A percentile compares a stretch with the other conserved stretches of the same genome.
phyloP scores from a whole-genome alignment of 495 filamentous ascomycete genomes.

The Penicillium simplicissimum region DNA sequence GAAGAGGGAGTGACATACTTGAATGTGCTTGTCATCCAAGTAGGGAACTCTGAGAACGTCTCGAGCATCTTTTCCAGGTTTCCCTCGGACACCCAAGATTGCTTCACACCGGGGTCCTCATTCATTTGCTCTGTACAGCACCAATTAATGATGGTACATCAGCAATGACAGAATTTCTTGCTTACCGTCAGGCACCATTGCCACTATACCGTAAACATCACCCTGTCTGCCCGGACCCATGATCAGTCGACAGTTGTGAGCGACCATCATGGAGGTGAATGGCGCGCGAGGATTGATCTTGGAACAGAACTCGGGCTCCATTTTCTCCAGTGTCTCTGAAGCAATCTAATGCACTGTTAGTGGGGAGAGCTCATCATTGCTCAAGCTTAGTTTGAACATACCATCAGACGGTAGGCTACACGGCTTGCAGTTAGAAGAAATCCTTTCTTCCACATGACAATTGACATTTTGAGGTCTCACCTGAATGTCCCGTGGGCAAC shows the following conservation, averaged over 20 bases:
- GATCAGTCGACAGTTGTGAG: constrained; percentile 25
- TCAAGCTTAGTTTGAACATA: neutral
- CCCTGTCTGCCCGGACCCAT: constrained; percentile 29
- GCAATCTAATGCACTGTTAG: constrained; percentile 16
- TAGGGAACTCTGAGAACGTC: constrained; percentile 39
- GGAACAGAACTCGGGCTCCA: constrained; percentile 25
- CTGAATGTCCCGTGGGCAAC: constrained; percentile 26
- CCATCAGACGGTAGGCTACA: constrained; percentile 30
- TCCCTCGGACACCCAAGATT: constrained; percentile 28
- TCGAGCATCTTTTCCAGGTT: constrained; percentile 36
- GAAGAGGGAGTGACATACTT: constrained; percentile 9
- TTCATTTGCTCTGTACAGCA: constrained; percentile 23
- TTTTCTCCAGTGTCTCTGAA: constrained; percentile 16
- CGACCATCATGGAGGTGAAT: constrained; percentile 26
- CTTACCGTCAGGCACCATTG: constrained; percentile 25
- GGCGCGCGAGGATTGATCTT: constrained; percentile 29
- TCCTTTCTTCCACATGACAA: neutral
- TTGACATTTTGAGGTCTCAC: constrained; percentile 11
- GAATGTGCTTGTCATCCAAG: constrained; percentile 31
- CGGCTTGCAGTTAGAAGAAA: neutral
- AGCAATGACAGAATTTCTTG: neutral
- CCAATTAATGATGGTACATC: neutral
- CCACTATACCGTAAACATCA: constrained; percentile 25
- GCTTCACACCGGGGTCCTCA: constrained; percentile 23
- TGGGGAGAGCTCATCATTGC: neutral